A percentile compares a stretch with the other conserved stretches of the same genome.
Conservation (phyloP, 352 stramenopile species). For the Pythium sp. region DNA sequence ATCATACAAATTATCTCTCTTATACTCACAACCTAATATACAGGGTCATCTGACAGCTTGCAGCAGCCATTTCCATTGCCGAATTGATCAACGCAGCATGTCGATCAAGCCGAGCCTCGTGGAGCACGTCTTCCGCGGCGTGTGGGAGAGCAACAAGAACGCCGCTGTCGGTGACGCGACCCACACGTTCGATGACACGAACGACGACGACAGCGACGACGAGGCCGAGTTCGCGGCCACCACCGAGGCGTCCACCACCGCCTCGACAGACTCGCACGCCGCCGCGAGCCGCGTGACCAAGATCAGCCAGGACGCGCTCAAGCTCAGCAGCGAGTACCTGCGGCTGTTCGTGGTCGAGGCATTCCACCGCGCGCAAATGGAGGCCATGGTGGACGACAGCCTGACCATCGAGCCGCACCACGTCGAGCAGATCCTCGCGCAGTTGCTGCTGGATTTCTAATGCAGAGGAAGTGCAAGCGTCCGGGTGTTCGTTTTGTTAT, state of each 20-base stretch:
- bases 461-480: neutral
- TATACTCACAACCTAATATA: no score
- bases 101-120: slow-evolving; percentile 62
- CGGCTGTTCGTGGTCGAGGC: slow-evolving; percentile 76
- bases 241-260: slow-evolving; percentile 15
- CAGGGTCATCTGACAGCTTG: neutral
- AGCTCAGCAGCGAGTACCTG: slow-evolving; percentile 72
- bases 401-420: slow-evolving; percentile 67
- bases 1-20: neutral
- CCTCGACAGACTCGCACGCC: slow-evolving; percentile 11
- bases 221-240: slow-evolving; percentile 30
- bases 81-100: slow-evolving; percentile 5
- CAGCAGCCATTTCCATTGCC: neutral
- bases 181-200: slow-evolving; percentile 21
- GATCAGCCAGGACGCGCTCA: slow-evolving; percentile 72
- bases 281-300: slow-evolving; percentile 52
- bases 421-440: slow-evolving; percentile 77
- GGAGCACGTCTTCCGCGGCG: slow-evolving; percentile 69
- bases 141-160: slow-evolving; percentile 39
- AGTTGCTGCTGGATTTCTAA: slow-evolving; percentile 81
- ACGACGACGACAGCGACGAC: slow-evolving; percentile 39
- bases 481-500: neutral
- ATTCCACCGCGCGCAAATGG: slow-evolving; percentile 76
- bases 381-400: slow-evolving; percentile 86
- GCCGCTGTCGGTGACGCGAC: neutral